Conservation (phyloP, 345 rosid genomes). For the Bretschneidera sinensis region DNA sequence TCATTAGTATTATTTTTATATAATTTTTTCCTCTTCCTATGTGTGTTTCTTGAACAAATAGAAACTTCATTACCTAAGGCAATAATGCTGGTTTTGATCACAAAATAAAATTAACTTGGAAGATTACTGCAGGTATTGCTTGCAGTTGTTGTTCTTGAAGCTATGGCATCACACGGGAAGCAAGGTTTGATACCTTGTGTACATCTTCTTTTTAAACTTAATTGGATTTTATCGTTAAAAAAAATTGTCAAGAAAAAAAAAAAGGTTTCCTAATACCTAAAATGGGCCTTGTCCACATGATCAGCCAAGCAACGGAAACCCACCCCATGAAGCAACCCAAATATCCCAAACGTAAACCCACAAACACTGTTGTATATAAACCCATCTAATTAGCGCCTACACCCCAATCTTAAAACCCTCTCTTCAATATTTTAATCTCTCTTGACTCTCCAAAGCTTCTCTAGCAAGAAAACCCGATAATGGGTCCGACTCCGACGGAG, state of each 20-base stretch:
- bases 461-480: slow-evolving; percentile 18
- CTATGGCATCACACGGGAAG: too few species aligned
- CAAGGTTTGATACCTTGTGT: slow-evolving; percentile 7
- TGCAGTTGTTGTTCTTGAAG: too few species aligned
- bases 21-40: too few species aligned
- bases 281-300: slow-evolving; percentile 7
- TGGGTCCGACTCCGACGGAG: slow-evolving; percentile 26
- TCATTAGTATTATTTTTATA: too few species aligned
- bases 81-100: too few species aligned
- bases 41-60: too few species aligned
- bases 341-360: neutral
- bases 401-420: neutral
- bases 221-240: neutral
- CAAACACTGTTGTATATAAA: neutral
- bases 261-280: too few species aligned
- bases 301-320: slow-evolving; percentile 1
- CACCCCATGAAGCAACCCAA: slow-evolving; percentile 3
- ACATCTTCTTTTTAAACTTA: neutral
- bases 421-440: too few species aligned
- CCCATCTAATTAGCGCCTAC: neutral
- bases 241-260: neutral
- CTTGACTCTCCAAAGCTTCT: neutral
- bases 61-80: too few species aligned
- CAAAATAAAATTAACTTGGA: too few species aligned
- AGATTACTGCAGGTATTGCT: neutral